Evolutionary conservation across 352 stramenopile species (phyloP), one percentile per base, ranked within the genome.

Genomic region (Sclerospora graminicola): DNA sequence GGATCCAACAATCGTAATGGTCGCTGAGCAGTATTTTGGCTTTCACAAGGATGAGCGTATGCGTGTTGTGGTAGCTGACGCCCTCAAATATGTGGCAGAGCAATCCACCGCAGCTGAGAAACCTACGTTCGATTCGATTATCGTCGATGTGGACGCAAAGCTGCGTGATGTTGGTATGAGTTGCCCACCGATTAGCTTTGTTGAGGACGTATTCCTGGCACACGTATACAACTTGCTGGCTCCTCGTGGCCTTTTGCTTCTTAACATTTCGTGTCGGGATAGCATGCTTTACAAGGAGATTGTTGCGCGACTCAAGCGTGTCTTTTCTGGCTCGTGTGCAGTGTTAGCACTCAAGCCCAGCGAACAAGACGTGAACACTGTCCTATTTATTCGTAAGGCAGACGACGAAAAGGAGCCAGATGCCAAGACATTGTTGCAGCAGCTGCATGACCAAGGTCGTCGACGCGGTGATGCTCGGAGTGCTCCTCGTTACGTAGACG

Each of bases 111-210:
- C 35, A 11, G 27, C 28, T 8, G 51, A 50, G 14, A 61, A 49
- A 18, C 41, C 34, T 9, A 52, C 11, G 8, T 75, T 66, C 33
- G 59, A 84, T 49, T 76, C 66, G 13, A 74, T 91, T 27, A 62
- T 89, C 31, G 50, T 91, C 15, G 79, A 91, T 41, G 79, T 91
- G 15, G 79, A 91, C 48, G 70, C 74, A 23, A 87, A 87, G 44
- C 55, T 73, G 45, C 51, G 50, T 9, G 77, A 86, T 57, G 59
- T 79, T 8, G 74, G 69, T 21, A 77, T 89, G 58, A 80, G 67
- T 40, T 87, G 76, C 30, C 78, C 78, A 18, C 74, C 75, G 36
- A 45, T 69, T 26, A 65, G 56, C 27, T 89, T 89, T 43, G 51
- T 89, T 32, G 56, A 76, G 36, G 49, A 63, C 13, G 31, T 16